A percentile compares a stretch with the other conserved stretches of the same genome.
Conservation (phyloP, 768 basidiomycete genomes). For the Boletus pseudo-olivaceus region DNA sequence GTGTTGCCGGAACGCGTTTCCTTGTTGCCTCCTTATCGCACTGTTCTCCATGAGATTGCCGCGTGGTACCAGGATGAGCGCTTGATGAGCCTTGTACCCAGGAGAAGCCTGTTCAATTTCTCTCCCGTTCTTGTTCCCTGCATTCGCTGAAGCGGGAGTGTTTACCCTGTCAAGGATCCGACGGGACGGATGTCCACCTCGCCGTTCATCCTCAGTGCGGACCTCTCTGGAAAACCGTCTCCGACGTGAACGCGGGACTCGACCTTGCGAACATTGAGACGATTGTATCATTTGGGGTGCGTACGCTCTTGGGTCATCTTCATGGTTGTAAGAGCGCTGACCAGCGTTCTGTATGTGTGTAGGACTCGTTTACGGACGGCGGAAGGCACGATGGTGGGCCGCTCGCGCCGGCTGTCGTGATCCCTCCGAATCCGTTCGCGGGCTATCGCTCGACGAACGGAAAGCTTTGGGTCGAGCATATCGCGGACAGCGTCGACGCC, state of each 20-base stretch:
- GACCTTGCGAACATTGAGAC: conserved; percentile 36
- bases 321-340: neutral
- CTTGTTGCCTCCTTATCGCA: neutral
- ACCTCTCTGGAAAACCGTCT: conserved; percentile 34
- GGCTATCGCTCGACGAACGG: conserved; percentile 53
- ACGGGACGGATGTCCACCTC: conserved; percentile 34
- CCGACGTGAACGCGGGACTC: conserved; percentile 51
- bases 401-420: conserved; percentile 39
- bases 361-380: conserved; percentile 53
- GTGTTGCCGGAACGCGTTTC: too few species aligned
- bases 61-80: neutral
- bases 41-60: too few species aligned
- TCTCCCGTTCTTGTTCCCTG: neutral
- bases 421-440: conserved; percentile 42
- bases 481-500: conserved; percentile 39
- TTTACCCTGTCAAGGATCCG: conserved; percentile 10
- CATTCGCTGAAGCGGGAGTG: conserved; percentile 9
- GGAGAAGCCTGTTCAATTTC: neutral
- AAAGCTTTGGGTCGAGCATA: conserved; percentile 45
- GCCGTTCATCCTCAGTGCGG: conserved; percentile 47
- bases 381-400: conserved; percentile 45
- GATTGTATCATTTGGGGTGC: conserved; percentile 51
- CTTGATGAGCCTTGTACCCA: neutral
- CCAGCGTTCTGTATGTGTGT: neutral
- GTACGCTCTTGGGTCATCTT: conserved; percentile 2